These are phyloP conservation scores for Carex myosuroides DNA, from an alignment of 176 grass and related monocot genomes.

Conservation along the genomic window DNA sequence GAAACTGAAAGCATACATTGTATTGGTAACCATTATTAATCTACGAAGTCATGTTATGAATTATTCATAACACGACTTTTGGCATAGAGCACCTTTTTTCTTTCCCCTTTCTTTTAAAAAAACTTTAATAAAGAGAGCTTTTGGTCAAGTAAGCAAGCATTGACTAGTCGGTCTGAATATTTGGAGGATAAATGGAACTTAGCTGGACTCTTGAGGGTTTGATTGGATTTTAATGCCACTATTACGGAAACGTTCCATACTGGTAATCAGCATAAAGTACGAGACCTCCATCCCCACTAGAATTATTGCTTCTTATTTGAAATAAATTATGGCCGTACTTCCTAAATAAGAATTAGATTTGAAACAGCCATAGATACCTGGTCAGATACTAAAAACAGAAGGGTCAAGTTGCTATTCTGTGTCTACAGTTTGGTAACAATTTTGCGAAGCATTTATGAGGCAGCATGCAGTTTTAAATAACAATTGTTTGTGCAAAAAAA, in stretches of 20 bases:
- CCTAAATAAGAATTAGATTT: too few species aligned
- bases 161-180: not conserved
- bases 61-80: not conserved
- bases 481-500: not conserved
- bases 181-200: too few species aligned
- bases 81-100: not conserved
- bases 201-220: not conserved
- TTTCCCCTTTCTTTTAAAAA: not conserved
- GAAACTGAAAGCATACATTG: constrained; percentile 38
- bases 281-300: too few species aligned
- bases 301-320: too few species aligned
- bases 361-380: too few species aligned
- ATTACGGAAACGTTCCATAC: too few species aligned
- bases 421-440: not conserved
- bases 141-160: not conserved
- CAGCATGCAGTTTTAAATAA: not conserved
- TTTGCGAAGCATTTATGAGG: not conserved
- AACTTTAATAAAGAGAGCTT: not conserved
- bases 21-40: not conserved
- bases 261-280: too few species aligned
- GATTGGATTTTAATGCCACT: not conserved
- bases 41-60: not conserved
- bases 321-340: too few species aligned
- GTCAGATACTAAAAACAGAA: not conserved
- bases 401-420: not conserved